These are phyloP conservation scores for Suaeda aralocaspica DNA, from an alignment of 148 eudicot species.

Conservation along the genomic window DNA sequence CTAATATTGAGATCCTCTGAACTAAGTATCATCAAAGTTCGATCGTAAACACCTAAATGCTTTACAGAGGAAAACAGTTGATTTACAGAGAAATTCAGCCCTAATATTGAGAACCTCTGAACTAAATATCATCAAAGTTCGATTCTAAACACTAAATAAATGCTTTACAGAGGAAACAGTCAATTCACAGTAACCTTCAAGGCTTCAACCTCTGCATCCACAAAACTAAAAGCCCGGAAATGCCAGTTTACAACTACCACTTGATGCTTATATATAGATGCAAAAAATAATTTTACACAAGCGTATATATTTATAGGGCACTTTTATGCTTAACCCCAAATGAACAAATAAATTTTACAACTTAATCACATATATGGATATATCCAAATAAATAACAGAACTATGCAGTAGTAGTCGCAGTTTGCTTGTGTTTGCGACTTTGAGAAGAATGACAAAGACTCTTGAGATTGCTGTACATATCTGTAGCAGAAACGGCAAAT, in stretches of 20 bases:
- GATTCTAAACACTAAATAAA: not conserved
- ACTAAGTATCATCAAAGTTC: too few species aligned
- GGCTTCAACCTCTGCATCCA: constrained; percentile 2
- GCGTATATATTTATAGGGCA: constrained; percentile 6
- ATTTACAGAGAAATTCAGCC: too few species aligned
- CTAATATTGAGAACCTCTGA: not conserved
- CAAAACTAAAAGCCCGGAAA: too few species aligned
- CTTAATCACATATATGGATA: constrained; percentile 18
- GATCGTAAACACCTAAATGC: too few species aligned
- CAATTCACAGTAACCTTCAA: not conserved
- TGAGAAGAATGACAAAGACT: constrained; percentile 33
- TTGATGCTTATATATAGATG: constrained; percentile 16
- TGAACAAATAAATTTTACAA: constrained; percentile 19
- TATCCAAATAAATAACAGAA: constrained; percentile 6
- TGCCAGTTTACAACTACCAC: not conserved
- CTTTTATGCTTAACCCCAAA: not conserved
- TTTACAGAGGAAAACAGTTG: too few species aligned
- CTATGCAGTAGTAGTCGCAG: constrained; percentile 21
- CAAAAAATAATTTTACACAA: constrained; percentile 20
- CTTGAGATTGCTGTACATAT: constrained; percentile 51
- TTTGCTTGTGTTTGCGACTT: constrained; percentile 30
- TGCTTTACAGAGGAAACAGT: not conserved
- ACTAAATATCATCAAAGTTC: not conserved
- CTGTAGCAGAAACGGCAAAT: constrained; percentile 58
- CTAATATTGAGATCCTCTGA: too few species aligned